Evolutionary conservation across 768 basidiomycete genomes (phyloP), one percentile per base, ranked within the genome.

Genomic region (Podaxis mareebaensis): DNA sequence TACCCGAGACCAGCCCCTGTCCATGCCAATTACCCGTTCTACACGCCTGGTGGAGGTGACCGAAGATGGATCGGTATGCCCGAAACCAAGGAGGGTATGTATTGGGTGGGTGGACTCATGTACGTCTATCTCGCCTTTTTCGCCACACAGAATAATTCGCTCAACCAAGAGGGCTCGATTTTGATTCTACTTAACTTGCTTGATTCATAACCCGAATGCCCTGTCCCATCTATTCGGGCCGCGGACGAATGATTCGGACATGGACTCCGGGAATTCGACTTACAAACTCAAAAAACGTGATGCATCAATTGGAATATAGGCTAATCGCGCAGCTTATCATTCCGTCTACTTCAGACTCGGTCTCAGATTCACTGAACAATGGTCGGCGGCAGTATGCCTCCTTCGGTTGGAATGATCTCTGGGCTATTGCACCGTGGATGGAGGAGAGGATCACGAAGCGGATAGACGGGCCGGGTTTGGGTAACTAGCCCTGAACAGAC

Each of bases 401-500:
- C 11, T 86, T 93, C 64, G 82, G 81, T 0, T 89, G 86, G 85
- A 75, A 77, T 20, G 92, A 93, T 71, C 74, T 94, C 42, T 79
- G 80, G 70, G 81, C 85, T 36, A 84, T 93, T 62, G 89, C 92
- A 42, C 92, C 91, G 3, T 93, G 92, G 92, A 83, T 93, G 77
- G 82, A 87, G 62, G 83, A 86, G 58, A 78, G 77, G 60, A 80
- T 91, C 61, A 82, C 85, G 33, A 86, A 79, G 69, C 83, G 78
- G 69, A 87, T 93, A 64, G 80, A 86, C 62, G 92, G 92, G 1
- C 81, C 83, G 55, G 90, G 91, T n/a, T 76, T 93, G 44, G 91
- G 91, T 38, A 80, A 83, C 58, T 80, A 55, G 12, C 26, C 49
- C 13, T 51, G 20, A 20, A n/a, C 20, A 46, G 44, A 46, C 10